These are phyloP conservation scores for Komagataella ulmi DNA, from an alignment of 805 yeast species.

Conservation along the genomic window DNA sequence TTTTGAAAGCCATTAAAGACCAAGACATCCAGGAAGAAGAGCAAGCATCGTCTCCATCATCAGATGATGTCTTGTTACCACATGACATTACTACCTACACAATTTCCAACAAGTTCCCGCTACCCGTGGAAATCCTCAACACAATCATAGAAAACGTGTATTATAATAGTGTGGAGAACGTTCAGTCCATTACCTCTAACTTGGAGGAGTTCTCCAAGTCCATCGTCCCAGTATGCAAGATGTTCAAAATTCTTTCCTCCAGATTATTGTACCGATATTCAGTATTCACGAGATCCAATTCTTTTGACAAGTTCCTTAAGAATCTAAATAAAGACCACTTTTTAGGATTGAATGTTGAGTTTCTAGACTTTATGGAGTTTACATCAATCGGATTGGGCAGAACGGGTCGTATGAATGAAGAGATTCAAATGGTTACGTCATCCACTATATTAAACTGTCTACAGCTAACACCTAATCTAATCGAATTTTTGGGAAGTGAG, in stretches of 20 bases:
- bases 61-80: background rate
- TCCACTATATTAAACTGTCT: constrained; percentile 56
- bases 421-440: constrained; percentile 81
- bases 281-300: constrained; percentile 65
- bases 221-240: constrained; percentile 32
- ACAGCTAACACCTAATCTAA: constrained; percentile 46
- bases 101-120: constrained; percentile 3
- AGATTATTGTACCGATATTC: constrained; percentile 54
- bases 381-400: constrained; percentile 85
- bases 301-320: constrained; percentile 58
- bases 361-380: constrained; percentile 78
- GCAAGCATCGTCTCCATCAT: background rate
- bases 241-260: constrained; percentile 42
- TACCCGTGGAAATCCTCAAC: constrained; percentile 19
- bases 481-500: constrained; percentile 76
- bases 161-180: constrained; percentile 13
- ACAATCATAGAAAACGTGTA: constrained; percentile 17
- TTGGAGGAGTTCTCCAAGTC: constrained; percentile 14
- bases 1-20: background rate
- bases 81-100: background rate
- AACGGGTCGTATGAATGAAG: constrained; percentile 80
- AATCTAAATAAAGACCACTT: constrained; percentile 30
- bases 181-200: constrained; percentile 15
- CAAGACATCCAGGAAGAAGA: background rate
- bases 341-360: constrained; percentile 51